These are phyloP conservation scores for Fusarium gaditjirri DNA, from an alignment of 2,329 filamentous ascomycete species.

Conservation along the genomic window DNA sequence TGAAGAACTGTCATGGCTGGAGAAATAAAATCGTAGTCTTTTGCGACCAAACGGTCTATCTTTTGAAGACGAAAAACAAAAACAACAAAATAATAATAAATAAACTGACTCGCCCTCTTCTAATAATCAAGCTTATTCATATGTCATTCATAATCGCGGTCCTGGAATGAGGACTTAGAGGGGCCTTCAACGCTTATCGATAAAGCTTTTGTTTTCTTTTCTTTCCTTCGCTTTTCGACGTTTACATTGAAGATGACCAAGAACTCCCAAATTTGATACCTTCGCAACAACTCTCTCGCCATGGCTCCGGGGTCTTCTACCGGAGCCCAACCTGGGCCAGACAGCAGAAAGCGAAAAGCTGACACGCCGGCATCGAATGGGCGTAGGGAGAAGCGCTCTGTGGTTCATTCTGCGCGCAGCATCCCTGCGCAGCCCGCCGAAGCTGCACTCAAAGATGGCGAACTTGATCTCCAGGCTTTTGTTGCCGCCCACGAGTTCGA, in stretches of 20 bases:
- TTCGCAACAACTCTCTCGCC: conserved; percentile 20
- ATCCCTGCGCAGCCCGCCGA: conserved; percentile 63
- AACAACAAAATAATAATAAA: neutral
- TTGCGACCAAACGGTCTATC: neutral
- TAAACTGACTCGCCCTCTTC: neutral
- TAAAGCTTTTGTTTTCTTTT: conserved; percentile 45
- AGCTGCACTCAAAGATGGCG: conserved; percentile 72
- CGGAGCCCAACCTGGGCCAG: conserved; percentile 42
- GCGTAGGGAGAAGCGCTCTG: conserved; percentile 56
- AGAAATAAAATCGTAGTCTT: neutral
- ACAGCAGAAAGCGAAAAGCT: conserved; percentile 44
- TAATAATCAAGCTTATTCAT: neutral
- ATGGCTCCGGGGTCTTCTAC: conserved; percentile 44
- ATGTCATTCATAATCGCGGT: neutral
- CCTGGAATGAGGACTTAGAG: conserved; percentile 1
- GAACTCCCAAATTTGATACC: conserved; percentile 1
- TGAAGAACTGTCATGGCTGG: neutral
- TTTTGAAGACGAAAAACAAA: too few species aligned
- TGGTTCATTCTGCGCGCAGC: conserved; percentile 58
- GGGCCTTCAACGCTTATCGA: conserved; percentile 41
- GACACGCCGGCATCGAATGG: conserved; percentile 33
- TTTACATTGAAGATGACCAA: neutral
- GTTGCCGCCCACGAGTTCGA: conserved; percentile 88
- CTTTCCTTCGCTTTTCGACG: conserved; percentile 5
- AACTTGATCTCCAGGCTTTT: conserved; percentile 87